Evolutionary conservation across 208 protist species (phyloP), one percentile per base, ranked within the genome.

Genomic region (Wallacemonas sp.): DNA sequence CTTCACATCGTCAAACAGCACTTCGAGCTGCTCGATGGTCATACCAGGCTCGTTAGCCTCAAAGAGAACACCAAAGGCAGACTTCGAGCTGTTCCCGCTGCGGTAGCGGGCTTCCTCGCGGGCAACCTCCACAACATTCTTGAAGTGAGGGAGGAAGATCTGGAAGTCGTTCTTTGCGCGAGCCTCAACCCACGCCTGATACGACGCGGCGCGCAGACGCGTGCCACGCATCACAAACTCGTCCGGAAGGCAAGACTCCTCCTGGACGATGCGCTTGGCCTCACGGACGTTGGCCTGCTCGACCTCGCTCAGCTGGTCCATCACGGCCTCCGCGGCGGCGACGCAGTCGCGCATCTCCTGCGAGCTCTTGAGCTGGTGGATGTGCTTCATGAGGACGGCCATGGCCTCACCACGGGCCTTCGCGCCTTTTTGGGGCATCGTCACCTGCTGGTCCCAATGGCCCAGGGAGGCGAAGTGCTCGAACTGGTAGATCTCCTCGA

Each of bases 21-120:
- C 46, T 28, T 87, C 78, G 23, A 89, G 50, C 12, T 48, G 49
- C 23, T 73, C 48, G 1, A 76, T 26, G 5, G 74, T 72, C 68
- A 89, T 76, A 29, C 81, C 86, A 26, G 81, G 83, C 61, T 92
- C 86, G 61, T 77, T 88, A 22, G 72, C 31, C 25, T 92, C 63
- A 3, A 92, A 33, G 2, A 85, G 67, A 3, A 72, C 77, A 41
- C 87, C 81, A 50, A 82, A 89, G 0, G 74, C 49, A 7, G 64
- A 44, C 31, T 72, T 67, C 0, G 65, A 57, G 20, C 50, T 70
- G 14, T 38, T 67, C 4, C 44, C 70, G 18, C 64, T 49, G n/a
- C 66, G 70, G 28, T 77, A 73, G 32, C n/a, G 44, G 12, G 54
- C 74, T 57, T 78, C 76, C 65, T 85, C 74, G 11, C 73, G 61